Conservation (phyloP, 306 rosid genomes). For the Trifolium dubium region DNA sequence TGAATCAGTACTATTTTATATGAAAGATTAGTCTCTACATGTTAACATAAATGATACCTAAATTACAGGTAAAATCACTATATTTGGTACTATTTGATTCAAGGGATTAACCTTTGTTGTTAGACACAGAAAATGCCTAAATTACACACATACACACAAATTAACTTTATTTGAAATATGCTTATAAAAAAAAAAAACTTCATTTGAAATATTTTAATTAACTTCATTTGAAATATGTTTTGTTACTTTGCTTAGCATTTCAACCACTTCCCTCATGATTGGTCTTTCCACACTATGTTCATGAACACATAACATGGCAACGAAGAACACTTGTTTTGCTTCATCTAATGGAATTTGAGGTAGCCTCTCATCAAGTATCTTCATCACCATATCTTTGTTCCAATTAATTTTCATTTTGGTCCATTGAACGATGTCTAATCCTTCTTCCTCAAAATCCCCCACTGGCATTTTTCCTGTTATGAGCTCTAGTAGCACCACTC, state of each 20-base stretch:
- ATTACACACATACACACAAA: not conserved
- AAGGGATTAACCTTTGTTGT: not conserved
- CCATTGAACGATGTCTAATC: slow-evolving; percentile 80
- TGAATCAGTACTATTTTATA: too few relatives aligned
- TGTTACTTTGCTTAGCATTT: slow-evolving; percentile 75
- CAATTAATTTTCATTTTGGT: slow-evolving; percentile 57
- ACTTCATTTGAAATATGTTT: slow-evolving; percentile 50
- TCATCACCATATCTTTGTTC: slow-evolving; percentile 59
- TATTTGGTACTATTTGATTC: not conserved
- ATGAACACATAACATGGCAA: slow-evolving; percentile 70
- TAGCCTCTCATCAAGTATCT: slow-evolving; percentile 62
- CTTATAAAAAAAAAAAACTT: too few relatives aligned
- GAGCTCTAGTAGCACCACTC: slow-evolving; percentile 78
- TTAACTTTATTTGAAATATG: too few relatives aligned
- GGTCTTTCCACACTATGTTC: slow-evolving; percentile 79
- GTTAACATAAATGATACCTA: too few relatives aligned
- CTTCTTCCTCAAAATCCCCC: slow-evolving; percentile 74
- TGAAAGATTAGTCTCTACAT: too few relatives aligned
- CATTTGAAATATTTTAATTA: too few relatives aligned
- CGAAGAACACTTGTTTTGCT: slow-evolving; percentile 71
- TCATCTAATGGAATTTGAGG: slow-evolving; percentile 54
- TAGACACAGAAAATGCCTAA: not conserved
- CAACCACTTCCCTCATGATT: slow-evolving; percentile 83
- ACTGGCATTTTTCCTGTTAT: slow-evolving; percentile 69
- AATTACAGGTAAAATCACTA: too few relatives aligned